phyloP scores from a whole-genome alignment of 805 yeast species.

The Pichia insulana region DNA sequence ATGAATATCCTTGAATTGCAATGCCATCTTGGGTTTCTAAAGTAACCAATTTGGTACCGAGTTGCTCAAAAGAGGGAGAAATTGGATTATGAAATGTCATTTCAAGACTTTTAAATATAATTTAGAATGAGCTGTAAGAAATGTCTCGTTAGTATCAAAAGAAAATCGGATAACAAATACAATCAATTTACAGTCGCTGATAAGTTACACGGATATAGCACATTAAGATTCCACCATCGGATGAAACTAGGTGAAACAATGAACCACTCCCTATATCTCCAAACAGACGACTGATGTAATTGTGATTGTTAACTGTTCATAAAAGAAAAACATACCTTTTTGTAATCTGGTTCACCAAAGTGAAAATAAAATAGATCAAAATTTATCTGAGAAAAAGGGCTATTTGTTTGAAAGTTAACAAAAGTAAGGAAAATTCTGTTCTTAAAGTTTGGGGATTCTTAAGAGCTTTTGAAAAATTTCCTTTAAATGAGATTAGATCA shows the following conservation, averaged over 20 bases:
- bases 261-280: constrained; percentile 2
- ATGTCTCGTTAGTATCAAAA: background rate
- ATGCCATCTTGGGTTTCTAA: constrained; percentile 84
- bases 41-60: constrained; percentile 76
- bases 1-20: constrained; percentile 88
- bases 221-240: no score
- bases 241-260: background rate
- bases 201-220: no score
- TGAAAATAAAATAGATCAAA: background rate
- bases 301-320: background rate
- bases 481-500: constrained; percentile 10
- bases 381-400: no score
- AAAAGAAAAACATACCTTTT: constrained; percentile 4
- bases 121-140: background rate
- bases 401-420: background rate
- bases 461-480: background rate
- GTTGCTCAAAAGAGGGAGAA: constrained; percentile 80
- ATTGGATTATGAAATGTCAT: constrained; percentile 63
- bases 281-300: constrained; percentile 5
- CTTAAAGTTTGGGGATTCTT: constrained; percentile 4
- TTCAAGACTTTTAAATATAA: background rate
- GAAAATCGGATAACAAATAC: no score
- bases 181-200: no score
- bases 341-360: background rate
- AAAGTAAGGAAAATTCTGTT: background rate